Base-by-base conservation (phyloP, 2,329 filamentous ascomycete species). In the Ceratocystis alfenasii region DNA sequence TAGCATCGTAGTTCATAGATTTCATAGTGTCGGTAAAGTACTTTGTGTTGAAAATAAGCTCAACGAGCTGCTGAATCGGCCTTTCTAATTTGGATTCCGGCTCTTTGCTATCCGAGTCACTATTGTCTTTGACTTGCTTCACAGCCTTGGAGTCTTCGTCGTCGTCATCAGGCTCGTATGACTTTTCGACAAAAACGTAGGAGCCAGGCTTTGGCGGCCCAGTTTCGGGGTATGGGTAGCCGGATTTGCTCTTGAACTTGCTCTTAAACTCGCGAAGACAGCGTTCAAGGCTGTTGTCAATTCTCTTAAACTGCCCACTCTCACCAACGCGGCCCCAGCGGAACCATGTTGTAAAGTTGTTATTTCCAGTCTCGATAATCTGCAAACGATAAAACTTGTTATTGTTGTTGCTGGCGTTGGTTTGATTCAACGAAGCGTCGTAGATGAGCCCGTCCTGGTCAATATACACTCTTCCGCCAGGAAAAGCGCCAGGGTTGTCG, bases 321-420 rank as follows among this genome's bases (percentile, higher is more conserved):
- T 86, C 84, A 5, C 84, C 84, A 25, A 95, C 89, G 25, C 90
- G 83, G 25, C 90, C 90, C 89, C 88, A 95, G 66, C 89, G 81
- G 2, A 87, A 90, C 87, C 88, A 93, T 0, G 33, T 62, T n/a
- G 63, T 15, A 44, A 59, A 65, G 55, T 17, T 33, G 5, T 55
- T 63, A 30, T 53, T 48, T n/a, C 59, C 30, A 46, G 69, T 50
- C 10, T 57, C 28, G 4, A 70, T 73, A 71, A 89, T 78, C 77
- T 93, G 88, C 33, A 91, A 74, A 33, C 84, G 83, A 72, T 92
- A 93, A 73, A 92, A 93, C 70, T 94, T 94, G 74, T 94, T 93
- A 74, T 88, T 88, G 72, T 93, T 94, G 60, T 80, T 75, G 0
- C 78, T 76, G 0, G 88, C 78, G 70, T 90, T 88, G 10, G 89